Conservation (phyloP, 2,329 filamentous ascomycete species). For the Paecilomyces niveus region DNA sequence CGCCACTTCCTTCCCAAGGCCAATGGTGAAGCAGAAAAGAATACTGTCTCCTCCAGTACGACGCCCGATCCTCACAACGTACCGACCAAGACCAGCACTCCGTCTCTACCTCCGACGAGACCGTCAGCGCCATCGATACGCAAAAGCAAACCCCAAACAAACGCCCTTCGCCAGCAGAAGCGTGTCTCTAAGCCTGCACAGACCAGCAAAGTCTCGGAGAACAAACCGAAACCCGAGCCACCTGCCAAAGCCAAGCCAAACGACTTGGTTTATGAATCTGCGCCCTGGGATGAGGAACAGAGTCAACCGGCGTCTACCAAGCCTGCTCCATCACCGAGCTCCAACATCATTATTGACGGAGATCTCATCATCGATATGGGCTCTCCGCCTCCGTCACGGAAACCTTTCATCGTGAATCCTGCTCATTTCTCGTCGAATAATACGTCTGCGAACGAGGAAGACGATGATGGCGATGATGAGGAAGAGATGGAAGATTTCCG, state of each 20-base stretch:
- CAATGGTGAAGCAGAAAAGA: constrained; percentile 26
- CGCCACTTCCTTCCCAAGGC: constrained; percentile 42
- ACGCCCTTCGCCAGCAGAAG: constrained; percentile 26
- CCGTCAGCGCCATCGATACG: constrained; percentile 14
- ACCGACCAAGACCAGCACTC: constrained; percentile 26
- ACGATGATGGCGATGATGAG: constrained; percentile 31
- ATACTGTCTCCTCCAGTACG: constrained; percentile 22
- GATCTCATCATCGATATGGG: constrained; percentile 44
- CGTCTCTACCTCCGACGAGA: constrained; percentile 23
- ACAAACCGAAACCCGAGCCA: constrained; percentile 17
- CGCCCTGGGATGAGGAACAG: constrained; percentile 25
- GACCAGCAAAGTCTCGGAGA: constrained; percentile 11
- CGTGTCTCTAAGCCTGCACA: constrained; percentile 12
- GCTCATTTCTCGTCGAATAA: constrained; percentile 36
- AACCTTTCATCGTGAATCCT: constrained; percentile 32
- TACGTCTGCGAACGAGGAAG: constrained; percentile 27
- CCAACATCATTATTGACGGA: constrained; percentile 41
- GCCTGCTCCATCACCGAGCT: constrained; percentile 25
- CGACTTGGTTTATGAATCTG: constrained; percentile 18
- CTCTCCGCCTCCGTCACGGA: constrained; percentile 35
- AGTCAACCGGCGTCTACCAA: constrained; percentile 20
- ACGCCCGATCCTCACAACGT: constrained; percentile 29
- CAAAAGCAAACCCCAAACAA: constrained; percentile 17
- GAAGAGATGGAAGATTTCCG: constrained; percentile 32
- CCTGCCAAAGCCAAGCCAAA: constrained; percentile 15